Evolutionary conservation across 2,329 filamentous ascomycete genomes (phyloP).

Genomic region (Bertia moriformis): DNA sequence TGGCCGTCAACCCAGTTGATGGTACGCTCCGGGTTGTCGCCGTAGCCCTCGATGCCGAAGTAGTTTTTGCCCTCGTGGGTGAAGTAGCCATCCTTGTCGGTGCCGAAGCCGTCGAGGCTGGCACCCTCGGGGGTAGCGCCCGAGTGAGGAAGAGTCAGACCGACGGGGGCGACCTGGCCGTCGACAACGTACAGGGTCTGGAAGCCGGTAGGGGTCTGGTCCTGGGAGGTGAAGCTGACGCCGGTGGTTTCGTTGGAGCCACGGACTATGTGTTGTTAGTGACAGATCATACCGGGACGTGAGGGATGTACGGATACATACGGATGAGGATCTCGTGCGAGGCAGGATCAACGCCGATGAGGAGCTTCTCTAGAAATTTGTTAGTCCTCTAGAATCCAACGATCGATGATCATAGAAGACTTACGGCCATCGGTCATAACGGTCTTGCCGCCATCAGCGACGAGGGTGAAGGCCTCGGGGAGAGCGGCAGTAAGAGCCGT

Average conservation of each 20-base stretch:
- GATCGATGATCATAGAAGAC: neutral
- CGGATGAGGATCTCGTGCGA: neutral
- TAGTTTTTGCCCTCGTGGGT: constrained; percentile 10
- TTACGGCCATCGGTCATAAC: neutral
- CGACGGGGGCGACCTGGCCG: constrained; percentile 5
- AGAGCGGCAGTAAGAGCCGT: too few relatives aligned
- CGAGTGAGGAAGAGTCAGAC: constrained; percentile 13
- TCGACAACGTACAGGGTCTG: neutral
- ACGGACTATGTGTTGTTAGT: too few relatives aligned
- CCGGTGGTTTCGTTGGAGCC: neutral
- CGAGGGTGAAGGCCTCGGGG: neutral
- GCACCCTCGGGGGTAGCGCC: constrained; percentile 9
- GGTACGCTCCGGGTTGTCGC: neutral
- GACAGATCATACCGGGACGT: neutral
- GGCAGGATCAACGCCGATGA: neutral
- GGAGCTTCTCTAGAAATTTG: neutral
- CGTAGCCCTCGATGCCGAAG: constrained; percentile 6
- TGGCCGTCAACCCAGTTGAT: neutral
- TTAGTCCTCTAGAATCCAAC: neutral
- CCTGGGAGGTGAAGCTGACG: neutral
- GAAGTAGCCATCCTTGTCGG: constrained; percentile 11
- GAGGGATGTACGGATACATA: neutral
- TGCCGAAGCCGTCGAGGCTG: constrained; percentile 9
- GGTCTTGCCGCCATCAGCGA: neutral
- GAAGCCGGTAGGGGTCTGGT: neutral